Evolutionary conservation across 2,329 filamentous ascomycete genomes (phyloP), one percentile per base, ranked within the genome.

Genomic region (Diaporthe australafricana): DNA sequence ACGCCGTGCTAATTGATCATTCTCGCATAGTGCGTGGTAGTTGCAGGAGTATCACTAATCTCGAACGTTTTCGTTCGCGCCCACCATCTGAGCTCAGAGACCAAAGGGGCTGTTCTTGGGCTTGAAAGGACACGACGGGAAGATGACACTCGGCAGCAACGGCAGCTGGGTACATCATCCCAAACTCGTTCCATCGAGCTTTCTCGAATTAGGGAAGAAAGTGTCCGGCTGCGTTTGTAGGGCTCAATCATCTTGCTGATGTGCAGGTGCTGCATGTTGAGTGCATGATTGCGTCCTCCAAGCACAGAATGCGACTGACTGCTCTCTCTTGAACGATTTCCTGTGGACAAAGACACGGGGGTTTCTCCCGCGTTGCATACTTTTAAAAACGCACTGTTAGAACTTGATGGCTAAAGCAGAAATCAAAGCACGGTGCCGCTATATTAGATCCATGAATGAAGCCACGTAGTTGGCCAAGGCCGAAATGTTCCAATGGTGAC

Each of bases 41-140:
- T 65, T 38, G 30, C 60, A 7, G 60, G 45, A 5, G 30, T 50
- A 7, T 65, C 60, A 1, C 60, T 65, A 1, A 17, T 65, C 7
- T 50, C 60, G 0, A 65, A 65, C 17, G 5, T 50, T 25, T 65
- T 65, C 38, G 60, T 65, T 25, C 60, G 60, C 5, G 60, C 60
- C 20, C 60, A 65, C 16, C 60, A 65, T 25, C 22, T 65, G 8
- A 65, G 60, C 7, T 38, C 60, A 25, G 60, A 50, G 45, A 50
- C 60, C 2, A 35, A 50, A 30, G 32, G 22, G 16, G 14, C 60
- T 27, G 30, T 65, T 38, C 45, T 65, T 20, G 60, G 60, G 8
- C 60, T 65, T 5, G 45, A 50, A 17, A 65, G 60, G 45, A 20
- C 11, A 32, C 45, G 45, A 30, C 30, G 50, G 5, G 20, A 48